phyloP scores from a whole-genome alignment of 2,329 filamentous ascomycete genomes.

The Colletotrichum higginsianum region DNA sequence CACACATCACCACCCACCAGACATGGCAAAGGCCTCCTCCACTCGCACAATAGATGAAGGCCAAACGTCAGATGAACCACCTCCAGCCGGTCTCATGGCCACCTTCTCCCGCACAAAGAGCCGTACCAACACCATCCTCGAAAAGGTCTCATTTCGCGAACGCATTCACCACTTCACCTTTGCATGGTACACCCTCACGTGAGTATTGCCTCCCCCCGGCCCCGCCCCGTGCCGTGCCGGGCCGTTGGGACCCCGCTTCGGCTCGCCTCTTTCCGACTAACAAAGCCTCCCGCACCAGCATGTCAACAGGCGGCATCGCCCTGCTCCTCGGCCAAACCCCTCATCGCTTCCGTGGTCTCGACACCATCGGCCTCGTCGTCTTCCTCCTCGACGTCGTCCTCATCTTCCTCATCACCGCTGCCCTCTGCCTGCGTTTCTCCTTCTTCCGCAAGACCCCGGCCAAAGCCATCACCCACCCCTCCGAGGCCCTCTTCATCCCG shows the following conservation, averaged over 20 bases:
- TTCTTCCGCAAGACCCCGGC: conserved; percentile 61
- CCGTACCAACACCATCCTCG: conserved; percentile 38
- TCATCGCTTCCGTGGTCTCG: conserved; percentile 67
- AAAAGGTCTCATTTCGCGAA: conserved; percentile 44
- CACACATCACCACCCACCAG: background rate
- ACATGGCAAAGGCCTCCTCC: conserved; percentile 26
- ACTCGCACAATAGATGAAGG: conserved; percentile 6
- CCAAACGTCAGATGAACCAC: conserved; percentile 16
- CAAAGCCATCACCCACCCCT: conserved; percentile 62
- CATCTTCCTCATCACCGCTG: conserved; percentile 63
- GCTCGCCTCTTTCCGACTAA: background rate
- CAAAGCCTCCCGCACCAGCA: conserved; percentile 24
- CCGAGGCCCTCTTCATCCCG: conserved; percentile 73
- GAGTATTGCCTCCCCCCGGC: conserved; percentile 2
- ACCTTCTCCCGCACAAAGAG: conserved; percentile 34
- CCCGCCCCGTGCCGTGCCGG: background rate
- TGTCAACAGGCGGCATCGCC: conserved; percentile 62
- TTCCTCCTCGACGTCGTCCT: conserved; percentile 71
- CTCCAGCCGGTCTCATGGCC: conserved; percentile 29
- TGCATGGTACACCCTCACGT: conserved; percentile 69
- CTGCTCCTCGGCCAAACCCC: conserved; percentile 67
- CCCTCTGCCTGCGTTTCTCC: conserved; percentile 65
- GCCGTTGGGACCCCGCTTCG: background rate
- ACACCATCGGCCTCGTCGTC: conserved; percentile 68
- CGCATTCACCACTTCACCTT: conserved; percentile 60